Base-by-base conservation (phyloP, 2,329 filamentous ascomycete species). In the Stemphylium beticola region DNA sequence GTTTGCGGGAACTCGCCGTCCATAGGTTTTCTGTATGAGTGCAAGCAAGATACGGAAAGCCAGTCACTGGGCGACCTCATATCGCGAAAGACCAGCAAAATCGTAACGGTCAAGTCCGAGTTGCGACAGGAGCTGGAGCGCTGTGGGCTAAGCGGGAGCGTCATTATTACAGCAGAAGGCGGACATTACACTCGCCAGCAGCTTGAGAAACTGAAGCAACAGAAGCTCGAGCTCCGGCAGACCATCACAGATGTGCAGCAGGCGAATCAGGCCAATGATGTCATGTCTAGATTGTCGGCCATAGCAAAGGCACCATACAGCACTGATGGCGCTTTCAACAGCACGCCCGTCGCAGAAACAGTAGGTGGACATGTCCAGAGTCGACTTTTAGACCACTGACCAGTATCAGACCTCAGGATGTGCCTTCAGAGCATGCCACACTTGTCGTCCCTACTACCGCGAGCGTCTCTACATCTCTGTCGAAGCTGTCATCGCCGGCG, bases 1-100 rank as follows among this genome's bases (percentile, higher is more conserved):
- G 68, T 80, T 20, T 95, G 91, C 65, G 76, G 77, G 34, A 75
- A 76, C 36, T 72, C 74, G 1, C 83, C 87, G 0, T 75, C 80
- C 14, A 79, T 87, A 48, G 89, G 89, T 22, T 95, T 88, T 84
- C 76, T 95, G 18, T 95, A 91, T 72, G 80, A 83, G 55, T 95
- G 91, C 73, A 83, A 81, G 11, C 85, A 90, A 69, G 89, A 92
- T 24, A 47, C 46, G 15, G 53, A 57, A 32, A 17, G 42, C 11
- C 41, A 42, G n/a, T 55, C 59, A 15, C 56, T 62, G 2, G 52
- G 49, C 26, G 26, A 52, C 12, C 43, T 57, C 5, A 15, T 62
- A 17, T 29, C 31, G 3, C 22, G 15, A 9, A 12, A 55, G 6
- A 41, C 41, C 2, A 49, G 53, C 9, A 41, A 33, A 0, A 31